These are phyloP conservation scores for Agrocybe praecox DNA, from an alignment of 768 basidiomycete genomes.

Conservation along the genomic window DNA sequence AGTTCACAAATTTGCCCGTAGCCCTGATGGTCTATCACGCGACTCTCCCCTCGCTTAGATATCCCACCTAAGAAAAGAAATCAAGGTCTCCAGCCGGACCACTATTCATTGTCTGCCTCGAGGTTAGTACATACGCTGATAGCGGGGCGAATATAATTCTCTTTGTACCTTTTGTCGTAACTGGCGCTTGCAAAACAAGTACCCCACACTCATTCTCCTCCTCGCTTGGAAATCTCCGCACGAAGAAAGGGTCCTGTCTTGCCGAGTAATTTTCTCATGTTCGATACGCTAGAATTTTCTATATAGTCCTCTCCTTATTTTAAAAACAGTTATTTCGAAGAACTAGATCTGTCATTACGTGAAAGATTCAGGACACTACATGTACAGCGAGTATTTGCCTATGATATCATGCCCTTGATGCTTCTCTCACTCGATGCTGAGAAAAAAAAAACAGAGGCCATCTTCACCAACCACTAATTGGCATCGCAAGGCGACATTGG, in stretches of 20 bases:
- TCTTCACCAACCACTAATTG: no score
- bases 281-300: background rate
- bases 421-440: no score
- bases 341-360: no score
- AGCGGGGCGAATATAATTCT: conserved; percentile 1
- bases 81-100: conserved; percentile 2
- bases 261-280: background rate
- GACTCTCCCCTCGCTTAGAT: conserved; percentile 14
- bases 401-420: no score
- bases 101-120: conserved; percentile 7
- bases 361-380: no score
- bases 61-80: no score
- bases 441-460: no score
- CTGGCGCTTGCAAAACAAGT: no score
- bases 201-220: background rate
- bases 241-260: background rate
- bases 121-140: conserved; percentile 7
- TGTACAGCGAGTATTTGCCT: no score
- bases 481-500: no score
- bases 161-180: no score
- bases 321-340: no score
- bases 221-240: background rate
- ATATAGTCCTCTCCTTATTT: background rate
- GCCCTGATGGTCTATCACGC: conserved; percentile 14
- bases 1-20: conserved; percentile 16